phyloP scores from a whole-genome alignment of 225 moss, liverwort and hornwort species.

The Anthoceros angustus region DNA sequence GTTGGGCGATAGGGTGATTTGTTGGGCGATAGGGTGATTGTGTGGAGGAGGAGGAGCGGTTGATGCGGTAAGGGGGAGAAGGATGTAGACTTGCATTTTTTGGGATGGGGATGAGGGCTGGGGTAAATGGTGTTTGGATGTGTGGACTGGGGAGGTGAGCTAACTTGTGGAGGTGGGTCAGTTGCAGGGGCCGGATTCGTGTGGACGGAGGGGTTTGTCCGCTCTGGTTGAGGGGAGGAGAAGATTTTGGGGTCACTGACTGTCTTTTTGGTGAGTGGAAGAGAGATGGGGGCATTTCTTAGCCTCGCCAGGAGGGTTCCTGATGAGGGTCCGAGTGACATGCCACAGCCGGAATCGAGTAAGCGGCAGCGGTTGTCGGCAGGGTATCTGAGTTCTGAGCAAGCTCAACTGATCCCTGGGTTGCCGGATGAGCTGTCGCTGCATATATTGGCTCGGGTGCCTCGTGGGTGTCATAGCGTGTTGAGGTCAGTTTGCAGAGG shows the following conservation, averaged over 20 bases:
- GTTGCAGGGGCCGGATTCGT: no score
- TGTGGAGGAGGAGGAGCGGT: no score
- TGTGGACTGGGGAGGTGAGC: no score
- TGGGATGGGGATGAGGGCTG: no score
- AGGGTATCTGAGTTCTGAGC: constrained; percentile 31
- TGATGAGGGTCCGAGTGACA: neutral
- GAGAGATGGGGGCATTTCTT: neutral
- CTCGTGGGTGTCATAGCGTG: constrained; percentile 48
- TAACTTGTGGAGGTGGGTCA: no score
- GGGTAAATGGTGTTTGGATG: no score
- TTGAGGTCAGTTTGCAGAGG: constrained; percentile 67
- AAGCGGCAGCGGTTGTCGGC: constrained; percentile 63
- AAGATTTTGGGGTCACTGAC: neutral
- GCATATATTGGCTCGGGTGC: constrained; percentile 67
- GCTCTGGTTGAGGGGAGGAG: neutral
- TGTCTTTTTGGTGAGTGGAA: neutral
- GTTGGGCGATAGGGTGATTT: no score
- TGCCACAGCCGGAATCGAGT: constrained; percentile 31
- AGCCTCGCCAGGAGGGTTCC: neutral
- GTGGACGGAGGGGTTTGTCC: neutral
- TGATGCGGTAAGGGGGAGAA: no score
- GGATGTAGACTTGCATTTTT: no score
- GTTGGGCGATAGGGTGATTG: no score
- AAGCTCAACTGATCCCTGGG: constrained; percentile 56
- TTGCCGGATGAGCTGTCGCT: constrained; percentile 81